Evolutionary conservation across 208 protist genomes (phyloP), one percentile per base, ranked within the genome.

Genomic region (Acanthamoeba healyi): DNA sequence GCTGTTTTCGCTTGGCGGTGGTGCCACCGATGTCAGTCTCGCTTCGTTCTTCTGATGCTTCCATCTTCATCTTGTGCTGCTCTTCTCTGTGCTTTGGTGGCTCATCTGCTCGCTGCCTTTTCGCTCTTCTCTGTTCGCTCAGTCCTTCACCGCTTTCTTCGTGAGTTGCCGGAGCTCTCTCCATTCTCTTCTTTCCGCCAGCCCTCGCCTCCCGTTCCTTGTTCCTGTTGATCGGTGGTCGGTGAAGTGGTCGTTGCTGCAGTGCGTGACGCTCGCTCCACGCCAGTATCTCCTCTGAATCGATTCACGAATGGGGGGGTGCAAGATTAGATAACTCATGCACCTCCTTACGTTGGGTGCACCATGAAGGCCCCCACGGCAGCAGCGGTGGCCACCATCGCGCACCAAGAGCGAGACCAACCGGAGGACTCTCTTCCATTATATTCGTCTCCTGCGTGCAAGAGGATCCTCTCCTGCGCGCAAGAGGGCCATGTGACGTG

Each of bases 61-160:
- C n/a, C n/a, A n/a, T 93, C 42, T 79, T 94, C 63, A 93, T 93
- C 56, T 74, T 94, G 29, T 94, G 22, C 42, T 94, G 9, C 36
- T 94, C 93, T 54, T 82, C n/a, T 94, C 46, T 94, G 82, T 94
- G 42, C 7, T 24, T 94, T 93, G 24, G 36, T 22, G 36, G 46
- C 42, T 49, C 61, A 17, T 94, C 40, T 9, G 36, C 29, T 94
- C 46, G 36, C 67, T 0, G 40, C 56, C 22, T 94, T 24, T 94
- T 94, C 56, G 40, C 46, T 26, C 14, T 94, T 94, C 56, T 94
- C 63, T 94, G 94, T 2, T 94, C 34, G n/a, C 56, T 94, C 34
- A n/a, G n/a, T n/a, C n/a, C n/a, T n/a, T n/a, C n/a, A n/a, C n/a
- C n/a, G n/a, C 24, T 94, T 94, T 40, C 46, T 15, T 93, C 38